Evolutionary conservation across 768 basidiomycete genomes (phyloP), one percentile per base, ranked within the genome.

Genomic region (Hortiboletus flavorubellus): DNA sequence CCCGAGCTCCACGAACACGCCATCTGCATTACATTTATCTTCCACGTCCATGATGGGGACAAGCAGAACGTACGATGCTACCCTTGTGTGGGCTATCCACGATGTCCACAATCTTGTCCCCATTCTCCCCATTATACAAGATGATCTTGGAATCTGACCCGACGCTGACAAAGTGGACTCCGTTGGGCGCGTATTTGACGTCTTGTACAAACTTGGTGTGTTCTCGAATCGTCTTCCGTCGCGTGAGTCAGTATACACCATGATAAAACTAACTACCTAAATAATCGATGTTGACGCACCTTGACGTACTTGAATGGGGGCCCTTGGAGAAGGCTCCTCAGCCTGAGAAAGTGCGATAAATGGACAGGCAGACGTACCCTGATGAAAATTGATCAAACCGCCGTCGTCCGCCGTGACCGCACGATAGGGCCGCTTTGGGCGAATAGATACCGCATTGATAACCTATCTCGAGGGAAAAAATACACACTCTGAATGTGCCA

Each of bases 121-220:
- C 95, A 2, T 83, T 86, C 70, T 89, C 89, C 29, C 96, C 96
- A 53, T 95, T 91, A 67, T 95, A 96, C 12, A 98, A 64, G 75
- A 97, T 90, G 21, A 90, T 73, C 74, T 88, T 96, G 31, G 78
- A 80, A 68, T 98, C 96, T 6, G 91, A 89, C 21, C 93, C 96
- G 35, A 91, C 93, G 54, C 91, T 93, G 14, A 84, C 88, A 65
- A 98, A 95, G 41, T 85, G 75, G 40, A 87, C 83, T 2, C 96
- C 96, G 9, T 86, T 86, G 0, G 86, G 84, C 0, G 93, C 79
- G 67, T 85, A 98, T 51, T 84, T 82, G 35, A 98, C 82, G 56
- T 96, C 93, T 72, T 96, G 92, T 15, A 98, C 90, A 64, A 95
- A 97, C 68, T 89, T 91, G 14, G 86, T 88, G 68, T 98, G 96